These are phyloP conservation scores for Diversispora epigaea DNA, from an alignment of 192 early-diverging fungal species.

Conservation along the genomic window DNA sequence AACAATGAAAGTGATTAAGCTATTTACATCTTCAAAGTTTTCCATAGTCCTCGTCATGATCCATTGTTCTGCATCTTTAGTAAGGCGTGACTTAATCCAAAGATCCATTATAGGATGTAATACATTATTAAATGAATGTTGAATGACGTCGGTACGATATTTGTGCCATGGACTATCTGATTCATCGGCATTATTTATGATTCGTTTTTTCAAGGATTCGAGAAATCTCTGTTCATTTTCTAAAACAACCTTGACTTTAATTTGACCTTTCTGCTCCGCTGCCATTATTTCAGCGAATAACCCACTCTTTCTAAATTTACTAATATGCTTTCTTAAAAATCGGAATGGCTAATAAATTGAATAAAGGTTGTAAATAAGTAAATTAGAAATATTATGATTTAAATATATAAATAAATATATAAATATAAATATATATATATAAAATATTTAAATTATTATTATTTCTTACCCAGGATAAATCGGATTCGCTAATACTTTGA, in stretches of 20 bases:
- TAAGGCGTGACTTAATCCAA: constrained; percentile 5
- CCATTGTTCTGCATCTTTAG: constrained; percentile 5
- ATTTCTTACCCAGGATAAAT: constrained; percentile 54
- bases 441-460: constrained; percentile 32
- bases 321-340: constrained; percentile 76
- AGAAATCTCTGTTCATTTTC: constrained; percentile 44
- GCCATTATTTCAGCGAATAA: constrained; percentile 77
- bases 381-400: not conserved
- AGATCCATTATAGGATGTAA: not conserved
- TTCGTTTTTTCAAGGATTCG: constrained; percentile 38
- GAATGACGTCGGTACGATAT: not conserved
- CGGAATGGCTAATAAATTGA: constrained; percentile 67
- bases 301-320: constrained; percentile 65
- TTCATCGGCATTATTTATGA: constrained; percentile 54
- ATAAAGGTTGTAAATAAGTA: not conserved
- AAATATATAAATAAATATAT: not conserved
- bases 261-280: constrained; percentile 70
- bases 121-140: not conserved
- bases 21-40: not conserved
- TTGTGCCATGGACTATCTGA: not conserved
- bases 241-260: constrained; percentile 60
- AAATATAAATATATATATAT: too few relatives aligned
- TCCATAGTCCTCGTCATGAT: constrained; percentile 1
- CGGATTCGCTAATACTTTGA: constrained; percentile 63
- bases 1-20: too few relatives aligned